phyloP scores from a whole-genome alignment of 2,329 filamentous ascomycete species.

The Huntiella omanensis region DNA sequence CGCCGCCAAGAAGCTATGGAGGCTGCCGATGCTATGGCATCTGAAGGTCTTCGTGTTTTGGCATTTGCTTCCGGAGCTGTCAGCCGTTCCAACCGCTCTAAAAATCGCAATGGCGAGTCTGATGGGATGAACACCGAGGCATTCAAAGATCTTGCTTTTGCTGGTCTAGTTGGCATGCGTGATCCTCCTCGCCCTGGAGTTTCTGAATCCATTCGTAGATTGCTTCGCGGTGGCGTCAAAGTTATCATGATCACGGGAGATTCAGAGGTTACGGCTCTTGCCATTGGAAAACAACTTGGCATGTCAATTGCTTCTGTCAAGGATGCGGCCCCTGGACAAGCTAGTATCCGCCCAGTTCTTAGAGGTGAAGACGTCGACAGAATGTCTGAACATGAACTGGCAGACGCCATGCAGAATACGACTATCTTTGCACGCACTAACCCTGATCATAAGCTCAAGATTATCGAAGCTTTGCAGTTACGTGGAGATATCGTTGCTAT shows the following conservation, averaged over 20 bases:
- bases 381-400: conserved; percentile 73
- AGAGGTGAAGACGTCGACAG: conserved; percentile 80
- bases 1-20: conserved; percentile 55
- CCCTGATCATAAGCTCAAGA: conserved; percentile 96
- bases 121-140: conserved; percentile 44
- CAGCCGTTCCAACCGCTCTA: conserved; percentile 22
- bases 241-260: conserved; percentile 99
- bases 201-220: conserved; percentile 65
- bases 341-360: conserved; percentile 52
- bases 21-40: conserved; percentile 73
- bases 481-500: conserved; percentile 95
- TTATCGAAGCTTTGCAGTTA: conserved; percentile 75
- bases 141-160: conserved; percentile 72
- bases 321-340: conserved; percentile 31
- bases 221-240: conserved; percentile 88
- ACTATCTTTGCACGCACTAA: conserved; percentile 93
- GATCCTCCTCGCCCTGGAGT: conserved; percentile 87
- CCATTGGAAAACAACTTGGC: conserved; percentile 85
- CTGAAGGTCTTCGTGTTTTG: conserved; percentile 74
- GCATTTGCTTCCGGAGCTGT: conserved; percentile 78
- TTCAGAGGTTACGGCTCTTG: conserved; percentile 81
- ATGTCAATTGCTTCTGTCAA: conserved; percentile 54
- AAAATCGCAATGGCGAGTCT: conserved; percentile 23
- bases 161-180: conserved; percentile 89
- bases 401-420: conserved; percentile 68